Evolutionary conservation across 306 rosid species (phyloP).

Genomic region (Begonia fuchsioides): DNA sequence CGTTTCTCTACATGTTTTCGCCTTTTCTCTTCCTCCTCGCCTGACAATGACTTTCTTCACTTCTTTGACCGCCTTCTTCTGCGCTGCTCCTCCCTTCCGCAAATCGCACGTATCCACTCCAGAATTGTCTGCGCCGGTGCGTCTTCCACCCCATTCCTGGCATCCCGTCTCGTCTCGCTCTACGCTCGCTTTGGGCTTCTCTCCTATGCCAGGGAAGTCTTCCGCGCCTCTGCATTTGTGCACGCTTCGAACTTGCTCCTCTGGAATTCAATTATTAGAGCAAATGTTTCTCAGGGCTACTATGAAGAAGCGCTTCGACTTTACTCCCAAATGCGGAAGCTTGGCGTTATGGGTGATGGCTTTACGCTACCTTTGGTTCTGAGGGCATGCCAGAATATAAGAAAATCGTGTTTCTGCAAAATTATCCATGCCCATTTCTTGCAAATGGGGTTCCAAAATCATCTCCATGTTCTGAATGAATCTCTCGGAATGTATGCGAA

Average conservation of each 20-base stretch:
- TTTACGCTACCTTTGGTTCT: slow-evolving; percentile 59
- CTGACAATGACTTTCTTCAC: slow-evolving; percentile 22
- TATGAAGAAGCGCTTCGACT: slow-evolving; percentile 23
- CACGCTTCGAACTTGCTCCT: slow-evolving; percentile 22
- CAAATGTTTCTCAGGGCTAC: slow-evolving; percentile 43
- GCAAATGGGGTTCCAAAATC: slow-evolving; percentile 52
- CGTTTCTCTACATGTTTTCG: slow-evolving; percentile 1
- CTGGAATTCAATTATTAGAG: slow-evolving; percentile 77
- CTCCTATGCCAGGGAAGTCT: slow-evolving; percentile 33
- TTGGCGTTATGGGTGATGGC: slow-evolving; percentile 60
- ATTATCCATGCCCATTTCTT: slow-evolving; percentile 42
- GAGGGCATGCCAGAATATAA: slow-evolving; percentile 31
- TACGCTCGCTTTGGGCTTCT: slow-evolving; percentile 35
- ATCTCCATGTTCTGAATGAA: slow-evolving; percentile 54
- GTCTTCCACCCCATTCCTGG: slow-evolving; percentile 30
- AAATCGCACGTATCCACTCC: slow-evolving; percentile 43
- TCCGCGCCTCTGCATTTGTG: slow-evolving; percentile 18
- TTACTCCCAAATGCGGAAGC: slow-evolving; percentile 39
- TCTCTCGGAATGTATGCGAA: slow-evolving; percentile 53
- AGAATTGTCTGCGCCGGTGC: slow-evolving; percentile 25
- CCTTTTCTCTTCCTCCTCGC: slow-evolving; percentile 8
- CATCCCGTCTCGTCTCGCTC: slow-evolving; percentile 36
- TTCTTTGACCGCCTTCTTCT: slow-evolving; percentile 29
- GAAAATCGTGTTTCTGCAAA: slow-evolving; percentile 18
- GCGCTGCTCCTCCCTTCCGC: slow-evolving; percentile 25